These are phyloP conservation scores for Tetracladium maxilliforme DNA, from an alignment of 2,329 filamentous ascomycete genomes.

Conservation along the genomic window DNA sequence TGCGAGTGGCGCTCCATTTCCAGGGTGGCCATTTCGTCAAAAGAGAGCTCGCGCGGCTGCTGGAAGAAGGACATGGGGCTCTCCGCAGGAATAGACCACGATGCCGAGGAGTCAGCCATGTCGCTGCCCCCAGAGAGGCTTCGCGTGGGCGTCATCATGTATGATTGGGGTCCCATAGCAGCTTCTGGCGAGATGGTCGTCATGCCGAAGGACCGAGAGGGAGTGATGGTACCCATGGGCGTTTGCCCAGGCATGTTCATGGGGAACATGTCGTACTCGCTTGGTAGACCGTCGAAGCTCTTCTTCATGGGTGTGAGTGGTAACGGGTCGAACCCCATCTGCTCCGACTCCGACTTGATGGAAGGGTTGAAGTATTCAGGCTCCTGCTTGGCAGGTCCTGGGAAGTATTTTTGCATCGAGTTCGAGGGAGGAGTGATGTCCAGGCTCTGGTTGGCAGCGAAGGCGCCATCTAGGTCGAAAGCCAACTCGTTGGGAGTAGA, in stretches of 20 bases:
- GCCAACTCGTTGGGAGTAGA: constrained; percentile 23
- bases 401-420: constrained; percentile 13
- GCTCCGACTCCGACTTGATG: constrained; percentile 1
- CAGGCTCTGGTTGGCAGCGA: constrained; percentile 10
- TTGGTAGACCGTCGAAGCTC: no score
- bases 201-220: constrained; percentile 1
- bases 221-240: neutral
- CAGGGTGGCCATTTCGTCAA: neutral
- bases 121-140: constrained; percentile 1
- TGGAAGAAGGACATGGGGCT: constrained; percentile 1
- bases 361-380: constrained; percentile 1
- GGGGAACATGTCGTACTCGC: no score
- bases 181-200: constrained; percentile 1
- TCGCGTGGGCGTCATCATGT: constrained; percentile 1
- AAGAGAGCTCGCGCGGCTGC: neutral
- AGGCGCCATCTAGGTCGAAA: constrained; percentile 21
- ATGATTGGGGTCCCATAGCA: constrained; percentile 1
- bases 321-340: no score
- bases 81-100: no score
- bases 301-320: no score
- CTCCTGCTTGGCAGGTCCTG: constrained; percentile 14
- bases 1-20: constrained; percentile 1
- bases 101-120: constrained; percentile 1
- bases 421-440: constrained; percentile 21
- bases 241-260: constrained; percentile 1